Conservation (phyloP, 2,329 filamentous ascomycete genomes). For the Aspergillus caelatus region DNA sequence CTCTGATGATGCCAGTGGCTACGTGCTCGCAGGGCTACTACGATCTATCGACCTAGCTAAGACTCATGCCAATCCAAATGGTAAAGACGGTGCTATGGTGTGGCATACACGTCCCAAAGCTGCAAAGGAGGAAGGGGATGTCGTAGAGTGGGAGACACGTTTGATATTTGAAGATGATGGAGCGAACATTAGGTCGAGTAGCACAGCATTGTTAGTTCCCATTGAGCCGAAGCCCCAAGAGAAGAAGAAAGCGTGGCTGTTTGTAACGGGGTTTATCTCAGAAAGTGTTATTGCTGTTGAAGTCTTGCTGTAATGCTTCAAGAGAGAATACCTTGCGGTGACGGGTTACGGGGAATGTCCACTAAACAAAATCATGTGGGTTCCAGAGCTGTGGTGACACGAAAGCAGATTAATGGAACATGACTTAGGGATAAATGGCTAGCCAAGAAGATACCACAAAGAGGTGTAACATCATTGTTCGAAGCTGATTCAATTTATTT, state of each 20-base stretch:
- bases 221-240: slow-evolving; percentile 52
- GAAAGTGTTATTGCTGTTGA: slow-evolving; percentile 54
- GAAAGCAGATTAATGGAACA: neutral
- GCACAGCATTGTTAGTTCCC: slow-evolving; percentile 56
- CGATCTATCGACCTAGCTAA: slow-evolving; percentile 43
- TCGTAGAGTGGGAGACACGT: slow-evolving; percentile 45
- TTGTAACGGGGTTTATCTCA: slow-evolving; percentile 59
- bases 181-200: slow-evolving; percentile 51
- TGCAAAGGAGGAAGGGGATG: slow-evolving; percentile 7
- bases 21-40: slow-evolving; percentile 54
- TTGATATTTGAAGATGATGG: slow-evolving; percentile 63
- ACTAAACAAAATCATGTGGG: neutral
- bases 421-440: neutral
- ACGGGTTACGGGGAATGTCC: neutral
- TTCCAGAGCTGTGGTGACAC: neutral
- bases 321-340: neutral
- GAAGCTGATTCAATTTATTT: slow-evolving; percentile 3
- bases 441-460: neutral
- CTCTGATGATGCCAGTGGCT: slow-evolving; percentile 55
- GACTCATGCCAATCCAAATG: slow-evolving; percentile 36
- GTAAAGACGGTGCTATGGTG: slow-evolving; percentile 50
- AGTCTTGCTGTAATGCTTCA: slow-evolving; percentile 49
- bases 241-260: slow-evolving; percentile 58
- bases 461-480: neutral
- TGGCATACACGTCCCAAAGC: slow-evolving; percentile 45